A percentile compares a stretch with the other conserved stretches of the same genome.
phyloP scores from a whole-genome alignment of 2,329 filamentous ascomycete genomes.

The Apiospora pterosperma region DNA sequence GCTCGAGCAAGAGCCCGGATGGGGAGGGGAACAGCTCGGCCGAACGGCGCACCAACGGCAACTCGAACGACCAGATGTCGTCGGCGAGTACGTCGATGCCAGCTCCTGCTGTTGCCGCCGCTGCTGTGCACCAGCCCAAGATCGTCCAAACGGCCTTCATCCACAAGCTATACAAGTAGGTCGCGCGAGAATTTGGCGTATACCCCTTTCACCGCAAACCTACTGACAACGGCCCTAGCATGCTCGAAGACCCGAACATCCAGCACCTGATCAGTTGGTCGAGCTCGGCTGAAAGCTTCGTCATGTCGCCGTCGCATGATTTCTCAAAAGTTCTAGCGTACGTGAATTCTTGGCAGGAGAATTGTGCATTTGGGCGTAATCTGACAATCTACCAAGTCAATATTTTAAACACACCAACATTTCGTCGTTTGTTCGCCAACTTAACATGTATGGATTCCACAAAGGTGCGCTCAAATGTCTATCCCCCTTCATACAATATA shows the following conservation, averaged over 20 bases:
- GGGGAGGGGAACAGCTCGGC: conserved; percentile 35
- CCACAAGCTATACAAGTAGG: conserved; percentile 97
- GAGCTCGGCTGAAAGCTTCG: conserved; percentile 88
- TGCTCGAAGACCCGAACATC: conserved; percentile 92
- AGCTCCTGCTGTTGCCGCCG: conserved; percentile 57
- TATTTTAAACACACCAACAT: conserved; percentile 85
- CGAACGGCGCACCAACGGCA: conserved; percentile 23
- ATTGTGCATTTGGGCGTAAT: conserved; percentile 9
- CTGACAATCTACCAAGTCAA: conserved; percentile 57
- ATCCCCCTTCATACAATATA: conserved; percentile 6
- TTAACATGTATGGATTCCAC: conserved; percentile 77
- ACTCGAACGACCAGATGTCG: conserved; percentile 35
- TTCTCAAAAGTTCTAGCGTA: conserved; percentile 98
- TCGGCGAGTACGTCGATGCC: conserved; percentile 40
- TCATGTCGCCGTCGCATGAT: conserved; percentile 96
- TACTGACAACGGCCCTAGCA: conserved; percentile 44
- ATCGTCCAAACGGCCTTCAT: conserved; percentile 98
- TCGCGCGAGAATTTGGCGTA: background rate
- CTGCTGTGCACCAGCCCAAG: conserved; percentile 87
- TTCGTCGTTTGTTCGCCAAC: conserved; percentile 4
- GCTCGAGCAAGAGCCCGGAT: conserved; percentile 42
- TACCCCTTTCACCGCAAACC: background rate
- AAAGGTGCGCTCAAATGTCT: conserved; percentile 66
- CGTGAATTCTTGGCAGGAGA: conserved; percentile 14
- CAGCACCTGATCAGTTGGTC: conserved; percentile 98